Conservation (phyloP, 345 rosid species). For the Populus euphratica region DNA sequence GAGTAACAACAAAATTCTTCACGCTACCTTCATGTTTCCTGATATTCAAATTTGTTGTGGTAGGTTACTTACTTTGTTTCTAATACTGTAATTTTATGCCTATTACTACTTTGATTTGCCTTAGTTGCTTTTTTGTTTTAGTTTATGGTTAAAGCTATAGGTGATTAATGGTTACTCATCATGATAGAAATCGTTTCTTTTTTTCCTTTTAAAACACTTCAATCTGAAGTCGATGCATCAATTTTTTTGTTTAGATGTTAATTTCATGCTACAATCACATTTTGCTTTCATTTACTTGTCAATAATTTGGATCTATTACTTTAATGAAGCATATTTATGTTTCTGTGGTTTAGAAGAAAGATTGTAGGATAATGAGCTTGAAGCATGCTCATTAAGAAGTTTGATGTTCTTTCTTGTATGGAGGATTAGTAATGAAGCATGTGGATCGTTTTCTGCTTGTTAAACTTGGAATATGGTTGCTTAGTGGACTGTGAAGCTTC, state of each 20-base stretch:
- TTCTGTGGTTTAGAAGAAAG: background rate
- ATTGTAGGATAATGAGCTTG: background rate
- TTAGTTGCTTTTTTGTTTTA: background rate
- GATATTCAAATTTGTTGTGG: constrained; percentile 43
- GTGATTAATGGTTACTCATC: background rate
- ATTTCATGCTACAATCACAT: background rate
- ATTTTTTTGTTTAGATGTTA: background rate
- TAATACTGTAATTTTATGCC: constrained; percentile 6
- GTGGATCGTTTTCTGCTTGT: background rate
- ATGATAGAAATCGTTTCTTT: background rate
- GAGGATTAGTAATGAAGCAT: background rate
- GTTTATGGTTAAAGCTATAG: background rate
- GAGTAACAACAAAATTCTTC: constrained; percentile 17
- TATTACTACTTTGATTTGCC: background rate
- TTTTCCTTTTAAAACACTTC: background rate
- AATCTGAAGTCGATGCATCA: background rate
- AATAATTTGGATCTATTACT: background rate
- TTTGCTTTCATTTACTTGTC: background rate
- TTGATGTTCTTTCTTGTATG: background rate
- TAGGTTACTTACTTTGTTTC: constrained; percentile 33
- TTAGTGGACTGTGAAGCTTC: background rate
- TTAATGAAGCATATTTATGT: background rate
- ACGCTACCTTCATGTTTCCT: constrained; percentile 43
- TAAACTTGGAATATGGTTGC: background rate
- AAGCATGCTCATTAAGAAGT: background rate